These are phyloP conservation scores for Penicillium alfredii DNA, from an alignment of 495 filamentous ascomycete species.

Conservation along the genomic window DNA sequence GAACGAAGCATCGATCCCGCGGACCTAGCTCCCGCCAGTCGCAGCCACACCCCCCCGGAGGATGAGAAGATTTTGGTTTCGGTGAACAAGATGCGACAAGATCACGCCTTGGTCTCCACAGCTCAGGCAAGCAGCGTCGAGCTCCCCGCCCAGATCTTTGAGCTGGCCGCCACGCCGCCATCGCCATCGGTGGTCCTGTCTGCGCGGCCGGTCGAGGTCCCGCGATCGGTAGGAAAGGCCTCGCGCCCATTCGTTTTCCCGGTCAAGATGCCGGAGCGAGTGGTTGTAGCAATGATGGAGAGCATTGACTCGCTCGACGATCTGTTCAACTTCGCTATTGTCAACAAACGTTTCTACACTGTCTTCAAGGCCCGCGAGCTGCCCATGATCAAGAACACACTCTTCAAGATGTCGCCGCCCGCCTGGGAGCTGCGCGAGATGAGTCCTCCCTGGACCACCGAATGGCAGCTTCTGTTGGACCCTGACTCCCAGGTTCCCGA, in stretches of 20 bases:
- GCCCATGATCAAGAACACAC: constrained; percentile 46
- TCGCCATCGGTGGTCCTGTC: constrained; percentile 17
- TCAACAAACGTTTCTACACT: constrained; percentile 54
- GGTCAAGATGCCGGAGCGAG: constrained; percentile 37
- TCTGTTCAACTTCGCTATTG: constrained; percentile 50
- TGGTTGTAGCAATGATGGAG: constrained; percentile 48
- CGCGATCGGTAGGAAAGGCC: background rate
- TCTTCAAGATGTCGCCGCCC: constrained; percentile 53
- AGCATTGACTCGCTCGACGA: constrained; percentile 48
- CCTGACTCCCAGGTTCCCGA: constrained; percentile 47
- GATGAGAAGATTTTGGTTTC: constrained; percentile 24
- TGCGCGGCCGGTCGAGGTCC: constrained; percentile 10
- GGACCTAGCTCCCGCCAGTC: background rate
- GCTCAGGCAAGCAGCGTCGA: constrained; percentile 18
- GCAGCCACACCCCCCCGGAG: constrained; percentile 2
- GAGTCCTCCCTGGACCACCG: constrained; percentile 48
- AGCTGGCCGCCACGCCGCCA: constrained; percentile 31
- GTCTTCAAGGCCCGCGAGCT: constrained; percentile 58
- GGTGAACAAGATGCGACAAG: constrained; percentile 12
- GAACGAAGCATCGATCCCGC: background rate
- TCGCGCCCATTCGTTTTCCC: constrained; percentile 23
- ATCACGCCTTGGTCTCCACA: constrained; percentile 12
- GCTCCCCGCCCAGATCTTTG: constrained; percentile 29
- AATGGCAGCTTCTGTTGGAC: constrained; percentile 37
- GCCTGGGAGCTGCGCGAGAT: constrained; percentile 64